These are phyloP conservation scores for Panellus pusillus DNA, from an alignment of 768 basidiomycete species.

Conservation along the genomic window DNA sequence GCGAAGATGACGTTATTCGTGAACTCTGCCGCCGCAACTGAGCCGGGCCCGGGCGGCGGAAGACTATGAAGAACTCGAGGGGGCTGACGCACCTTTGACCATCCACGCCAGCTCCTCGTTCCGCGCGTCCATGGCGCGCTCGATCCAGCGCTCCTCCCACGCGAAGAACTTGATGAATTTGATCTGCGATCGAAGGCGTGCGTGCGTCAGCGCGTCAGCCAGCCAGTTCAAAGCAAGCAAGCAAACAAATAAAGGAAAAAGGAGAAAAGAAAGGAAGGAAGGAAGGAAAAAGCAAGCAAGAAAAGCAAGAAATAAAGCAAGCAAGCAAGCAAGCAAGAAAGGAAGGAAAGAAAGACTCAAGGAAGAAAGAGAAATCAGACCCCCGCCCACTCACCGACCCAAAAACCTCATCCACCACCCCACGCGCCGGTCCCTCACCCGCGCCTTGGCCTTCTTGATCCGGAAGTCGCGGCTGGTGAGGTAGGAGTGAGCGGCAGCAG, in stretches of 20 bases:
- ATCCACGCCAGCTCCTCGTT: conserved; percentile 74
- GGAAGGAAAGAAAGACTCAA: too few species aligned
- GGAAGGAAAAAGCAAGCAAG: background rate
- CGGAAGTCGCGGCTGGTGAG: conserved; percentile 58
- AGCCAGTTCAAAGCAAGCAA: too few species aligned
- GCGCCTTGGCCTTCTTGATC: conserved; percentile 58
- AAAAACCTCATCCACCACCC: conserved; percentile 76
- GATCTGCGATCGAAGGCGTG: too few species aligned
- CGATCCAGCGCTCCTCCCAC: conserved; percentile 76
- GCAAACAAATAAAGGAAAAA: too few species aligned
- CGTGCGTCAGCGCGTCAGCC: too few species aligned
- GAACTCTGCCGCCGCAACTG: background rate
- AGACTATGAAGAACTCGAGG: background rate
- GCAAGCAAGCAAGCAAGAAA: too few species aligned
- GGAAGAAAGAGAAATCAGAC: too few species aligned
- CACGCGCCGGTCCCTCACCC: conserved; percentile 76
- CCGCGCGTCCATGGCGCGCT: conserved; percentile 61
- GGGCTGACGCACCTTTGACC: conserved; percentile 50
- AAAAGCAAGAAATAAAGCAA: conserved; percentile 18
- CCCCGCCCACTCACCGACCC: conserved; percentile 60
- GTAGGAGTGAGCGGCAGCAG: conserved; percentile 65
- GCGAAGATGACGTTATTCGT: background rate
- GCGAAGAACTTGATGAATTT: conserved; percentile 86
- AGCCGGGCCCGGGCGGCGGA: background rate
- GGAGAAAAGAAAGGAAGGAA: too few species aligned